phyloP scores from a whole-genome alignment of 1,139 yeast species.

The Arxiozyma heterogenica region DNA sequence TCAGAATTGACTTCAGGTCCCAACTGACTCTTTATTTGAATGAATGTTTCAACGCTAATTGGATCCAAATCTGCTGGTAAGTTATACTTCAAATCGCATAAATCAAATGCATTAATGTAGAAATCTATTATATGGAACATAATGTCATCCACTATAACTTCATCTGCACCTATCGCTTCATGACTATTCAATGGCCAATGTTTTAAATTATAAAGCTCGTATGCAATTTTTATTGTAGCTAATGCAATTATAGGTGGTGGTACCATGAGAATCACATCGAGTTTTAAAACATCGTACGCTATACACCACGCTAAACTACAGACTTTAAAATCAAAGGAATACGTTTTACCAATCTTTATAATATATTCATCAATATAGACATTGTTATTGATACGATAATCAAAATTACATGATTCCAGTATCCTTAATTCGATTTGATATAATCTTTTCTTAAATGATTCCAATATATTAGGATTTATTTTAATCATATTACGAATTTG shows the following conservation, averaged over 20 bases:
- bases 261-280: slow-evolving; percentile 59
- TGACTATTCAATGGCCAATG: slow-evolving; percentile 18
- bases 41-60: slow-evolving; percentile 38
- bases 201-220: slow-evolving; percentile 30
- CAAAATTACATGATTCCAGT: slow-evolving; percentile 66
- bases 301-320: slow-evolving; percentile 65
- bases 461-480: slow-evolving; percentile 32
- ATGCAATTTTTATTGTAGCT: slow-evolving; percentile 49
- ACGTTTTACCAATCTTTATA: slow-evolving; percentile 54
- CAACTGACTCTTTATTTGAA: slow-evolving; percentile 41
- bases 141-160: slow-evolving; percentile 48
- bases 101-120: slow-evolving; percentile 44
- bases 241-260: slow-evolving; percentile 80
- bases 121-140: slow-evolving; percentile 54
- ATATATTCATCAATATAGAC: slow-evolving; percentile 57
- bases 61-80: slow-evolving; percentile 13
- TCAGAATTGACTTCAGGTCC: slow-evolving; percentile 39
- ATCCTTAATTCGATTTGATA: slow-evolving; percentile 59
- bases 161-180: slow-evolving; percentile 42
- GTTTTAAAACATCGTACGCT: slow-evolving; percentile 62
- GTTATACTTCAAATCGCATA: slow-evolving; percentile 31
- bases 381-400: slow-evolving; percentile 45
- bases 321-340: slow-evolving; percentile 38
- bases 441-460: slow-evolving; percentile 44
- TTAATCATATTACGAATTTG: slow-evolving; percentile 27